Base-by-base conservation (phyloP, 805 yeast genomes). In the Candida adriatica region DNA sequence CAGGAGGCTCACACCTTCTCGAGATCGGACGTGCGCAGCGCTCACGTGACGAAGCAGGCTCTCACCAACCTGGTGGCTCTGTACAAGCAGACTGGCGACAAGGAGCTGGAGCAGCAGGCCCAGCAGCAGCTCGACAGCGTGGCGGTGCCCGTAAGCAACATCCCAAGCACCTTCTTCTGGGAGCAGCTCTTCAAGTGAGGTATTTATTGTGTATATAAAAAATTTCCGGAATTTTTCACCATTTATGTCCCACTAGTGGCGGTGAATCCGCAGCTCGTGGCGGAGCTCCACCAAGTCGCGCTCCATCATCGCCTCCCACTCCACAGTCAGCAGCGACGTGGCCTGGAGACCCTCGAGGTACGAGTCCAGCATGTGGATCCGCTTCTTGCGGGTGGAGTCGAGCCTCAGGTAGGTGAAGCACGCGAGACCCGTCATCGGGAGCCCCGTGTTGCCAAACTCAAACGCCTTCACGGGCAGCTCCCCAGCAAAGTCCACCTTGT, bases 361-460 rank as follows among this genome's bases (percentile, higher is more conserved):
- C 9, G 80, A 71, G 22, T 73, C 71, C 36, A 71, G 61, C 41
- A 90, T 66, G 9, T 45, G 13, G 2, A 49, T 49, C 30, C 88
- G 62, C 34, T 68, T 59, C 37, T 77, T 74, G 48, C 85, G 87
- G 30, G 68, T 62, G 3, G 67, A 58, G 34, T 72, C 76, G 36
- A 90, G 66, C 39, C 88, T 71, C 48, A 81, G 68, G 1, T 96
- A 96, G 4, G 96, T 95, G 42, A 86, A 71, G n/a, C 84, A 46
- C 0, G 95, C 88, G 30, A 92, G 55, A 0, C 95, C 95, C 4
- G 96, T 87, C 94, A 90, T 88, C 10, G 96, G 96, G 27, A 92
- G 74, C 5, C 94, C 94, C 37, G 90, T 71, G 55, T 92, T 90
- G 50, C 92, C 80, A 49, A 79, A 94, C 56, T 90, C 98, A 45